Evolutionary conservation across 192 early-diverging fungal species (phyloP), one percentile per base, ranked within the genome.

Genomic region (Backusella tuberculispora): DNA sequence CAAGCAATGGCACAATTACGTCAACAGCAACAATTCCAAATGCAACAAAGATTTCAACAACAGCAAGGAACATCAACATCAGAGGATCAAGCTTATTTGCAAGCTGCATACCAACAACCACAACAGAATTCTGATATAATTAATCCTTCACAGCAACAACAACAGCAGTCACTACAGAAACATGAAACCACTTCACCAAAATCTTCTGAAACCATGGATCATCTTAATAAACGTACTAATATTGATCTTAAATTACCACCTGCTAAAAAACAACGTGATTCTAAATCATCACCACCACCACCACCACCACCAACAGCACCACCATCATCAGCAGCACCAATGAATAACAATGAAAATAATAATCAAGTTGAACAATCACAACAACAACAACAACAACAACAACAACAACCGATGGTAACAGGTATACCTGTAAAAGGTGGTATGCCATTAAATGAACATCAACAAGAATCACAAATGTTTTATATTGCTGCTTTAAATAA

Each of bases 231-330:
- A 37, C 79, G 75, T 73, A 72, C 24, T 2, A 80, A 68, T 44
- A 76, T 80, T 44, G 79, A 80, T 69, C 26, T 80, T 1, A 80
- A 80, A 29, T 53, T 80, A 14, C 79, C 79, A 14, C 37, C 70
- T 2, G 26, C 63, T 12, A 80, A 80, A 40, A 76, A 76, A 46
- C 79, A 76, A 43, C 65, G 72, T 12, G 63, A 56, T 21, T 38
- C 66, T 10, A 75, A 60, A 56, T 46, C 71, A 34, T 41, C 71
- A 15, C 37, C 72, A 2, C 29, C 29, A 34, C 29, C 29, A 1
- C 24, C 48, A 7, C 14, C 56, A 6, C 0, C 60, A 8, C 12
- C 66, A 3, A 17, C 74, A 21, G 13, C 65, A 21, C 50, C 71
- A 63, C 0, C 53, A 4, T 46, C 63, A 12, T 24, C 63, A 19